Evolutionary conservation across 1,284 basidiomycete genomes (phyloP), one percentile per base, ranked within the genome.

Genomic region (Cutaneotrichosporon dermatis): DNA sequence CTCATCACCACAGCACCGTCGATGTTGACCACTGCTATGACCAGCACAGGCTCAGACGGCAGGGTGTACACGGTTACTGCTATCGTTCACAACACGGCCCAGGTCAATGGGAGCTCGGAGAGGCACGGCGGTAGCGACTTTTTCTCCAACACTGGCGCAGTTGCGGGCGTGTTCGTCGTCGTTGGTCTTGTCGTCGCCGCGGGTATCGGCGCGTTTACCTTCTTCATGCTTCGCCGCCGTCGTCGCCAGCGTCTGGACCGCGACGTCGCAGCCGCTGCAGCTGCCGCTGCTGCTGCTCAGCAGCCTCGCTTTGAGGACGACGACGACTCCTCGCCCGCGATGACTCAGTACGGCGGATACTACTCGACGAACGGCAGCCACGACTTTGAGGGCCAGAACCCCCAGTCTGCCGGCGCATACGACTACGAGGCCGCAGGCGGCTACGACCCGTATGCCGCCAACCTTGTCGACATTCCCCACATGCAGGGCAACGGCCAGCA

Each of bases 141-240:
- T 66, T 77, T 79, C 57, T 68, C 69, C 65, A 79, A 79, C 63
- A 74, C 74, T 1, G 75, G 76, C 0, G 78, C 78, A 15, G 78
- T 79, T 3, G 77, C 75, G 3, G 78, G 78, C 56, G 73, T 74
- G 0, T 79, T 79, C 55, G 78, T 79, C 25, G 77, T 76, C 12
- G 71, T 79, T 33, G 78, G 78, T 56, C 67, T 79, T 13, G 68
- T 72, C 4, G 67, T 74, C 4, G 73, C 77, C 1, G 71, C 72
- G 4, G 72, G 71, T 59, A 43, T 78, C 13, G 66, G 76, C 34
- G 73, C 72, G 0, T 74, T 76, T 40, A 67, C 70, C 25, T 71
- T 76, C 61, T 70, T 77, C 61, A 72, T 77, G 70, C 66, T 78
- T 35, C 66, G 73, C 40, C 64, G 78, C 39, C 61, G 77, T 35